Base-by-base conservation (phyloP, 108 stramenopile genomes). In the Craspedostauros australis region DNA sequence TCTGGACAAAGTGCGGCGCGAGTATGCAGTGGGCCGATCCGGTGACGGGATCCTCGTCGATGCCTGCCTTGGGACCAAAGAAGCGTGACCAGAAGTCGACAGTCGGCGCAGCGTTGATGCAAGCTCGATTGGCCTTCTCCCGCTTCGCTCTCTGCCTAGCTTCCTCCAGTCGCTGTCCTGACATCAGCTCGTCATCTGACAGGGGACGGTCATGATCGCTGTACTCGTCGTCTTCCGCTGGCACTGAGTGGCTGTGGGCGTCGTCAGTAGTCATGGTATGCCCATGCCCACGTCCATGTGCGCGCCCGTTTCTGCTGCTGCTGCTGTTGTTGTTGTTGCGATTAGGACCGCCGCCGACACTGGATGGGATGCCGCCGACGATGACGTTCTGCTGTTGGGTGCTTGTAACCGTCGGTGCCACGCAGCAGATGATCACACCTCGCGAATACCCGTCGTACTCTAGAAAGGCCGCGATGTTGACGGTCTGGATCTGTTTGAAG, bases 41-140 rank as follows among this genome's bases (percentile, higher is more conserved):
- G 5, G 92, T 94, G 3, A 98, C 97, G 1, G 97, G 95, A 62
- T 99, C 99, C 73, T 99, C 99, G 46, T 89, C 73, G 21, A 99
- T 94, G 9, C 97, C 97, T 19, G 75, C 64, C 55, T 94, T 88
- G 23, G 96, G 98, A 2, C 72, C 94, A 68, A 98, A 98, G 71
- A 93, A 97, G 20, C 97, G 88, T 15, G 88, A 91, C 28, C 56
- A 49, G 66, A 96, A 97, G 52, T 94, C 91, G 5, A 74, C 34
- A 29, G 47, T 40, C 31, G 59, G 33, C 16, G 40, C 49, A 6
- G 23, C 50, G 9, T 33, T 25, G 25, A 28, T 46, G 16, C 53
- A 44, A 62, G 46, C 66, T 29, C 26, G 9, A 41, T 9, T 26
- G 33, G 26, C 44, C 34, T 14, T 50, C 46, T 46, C 39, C 40